A percentile compares a stretch with the other conserved stretches of the same genome.
These are phyloP conservation scores for Didymella sp. DNA, from an alignment of 2,329 filamentous ascomycete species.

Conservation along the genomic window DNA sequence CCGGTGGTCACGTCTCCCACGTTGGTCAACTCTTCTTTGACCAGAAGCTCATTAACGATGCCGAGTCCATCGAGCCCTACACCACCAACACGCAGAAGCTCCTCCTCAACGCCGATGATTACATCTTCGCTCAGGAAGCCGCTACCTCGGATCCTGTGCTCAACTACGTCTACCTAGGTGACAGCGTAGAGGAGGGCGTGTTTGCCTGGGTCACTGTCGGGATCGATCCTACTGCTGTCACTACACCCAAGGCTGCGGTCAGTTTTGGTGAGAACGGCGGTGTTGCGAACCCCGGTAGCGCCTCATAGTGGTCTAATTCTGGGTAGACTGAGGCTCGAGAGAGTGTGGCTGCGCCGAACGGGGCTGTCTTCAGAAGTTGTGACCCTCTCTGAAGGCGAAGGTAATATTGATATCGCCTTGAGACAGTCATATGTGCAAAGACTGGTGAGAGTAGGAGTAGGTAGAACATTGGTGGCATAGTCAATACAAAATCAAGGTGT, in stretches of 20 bases:
- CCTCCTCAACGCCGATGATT: constrained; percentile 60
- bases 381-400: too few species aligned
- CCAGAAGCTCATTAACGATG: constrained; percentile 60
- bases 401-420: too few species aligned
- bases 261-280: constrained; percentile 20
- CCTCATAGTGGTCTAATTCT: too few species aligned
- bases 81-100: constrained; percentile 48
- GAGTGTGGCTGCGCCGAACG: too few species aligned
- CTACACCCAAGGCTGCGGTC: constrained; percentile 12
- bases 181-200: constrained; percentile 43
- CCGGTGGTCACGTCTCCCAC: constrained; percentile 60
- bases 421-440: too few species aligned
- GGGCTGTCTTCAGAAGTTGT: too few species aligned
- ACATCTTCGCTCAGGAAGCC: constrained; percentile 56
- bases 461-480: too few species aligned
- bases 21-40: constrained; percentile 71
- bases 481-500: too few species aligned
- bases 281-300: constrained; percentile 13
- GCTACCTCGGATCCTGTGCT: constrained; percentile 61
- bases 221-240: constrained; percentile 18
- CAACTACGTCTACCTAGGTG: constrained; percentile 63
- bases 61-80: constrained; percentile 56
- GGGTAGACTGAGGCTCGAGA: too few species aligned
- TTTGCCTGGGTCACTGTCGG: constrained; percentile 35
- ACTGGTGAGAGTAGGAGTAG: too few species aligned